Percentiles rank a stretch among this genome's conserved stretches.
These are phyloP conservation scores for Aspergillus piperis DNA, from an alignment of 2,329 filamentous ascomycete genomes.

Conservation along the genomic window DNA sequence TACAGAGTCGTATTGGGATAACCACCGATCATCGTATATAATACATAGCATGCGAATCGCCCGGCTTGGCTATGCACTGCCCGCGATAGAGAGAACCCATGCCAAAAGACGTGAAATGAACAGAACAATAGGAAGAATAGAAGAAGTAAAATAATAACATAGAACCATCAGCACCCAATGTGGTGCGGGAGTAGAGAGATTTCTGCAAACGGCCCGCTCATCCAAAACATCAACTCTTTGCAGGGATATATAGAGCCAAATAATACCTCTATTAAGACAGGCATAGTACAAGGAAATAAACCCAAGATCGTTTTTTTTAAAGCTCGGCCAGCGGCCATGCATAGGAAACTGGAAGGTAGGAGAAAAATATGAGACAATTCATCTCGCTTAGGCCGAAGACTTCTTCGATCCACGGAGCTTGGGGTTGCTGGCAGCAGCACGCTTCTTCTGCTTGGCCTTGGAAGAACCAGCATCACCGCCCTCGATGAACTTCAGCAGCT, in stretches of 20 bases:
- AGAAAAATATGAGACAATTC: not conserved
- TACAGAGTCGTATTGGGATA: constrained; percentile 30
- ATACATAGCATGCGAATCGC: constrained; percentile 35
- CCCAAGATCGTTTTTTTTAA: constrained; percentile 11
- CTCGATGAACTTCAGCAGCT: constrained; percentile 92
- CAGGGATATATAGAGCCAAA: constrained; percentile 25
- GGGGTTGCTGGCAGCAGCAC: constrained; percentile 44
- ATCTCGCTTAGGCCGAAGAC: constrained; percentile 31
- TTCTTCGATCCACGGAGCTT: constrained; percentile 48
- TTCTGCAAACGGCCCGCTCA: constrained; percentile 36
- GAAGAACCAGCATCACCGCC: constrained; percentile 55
- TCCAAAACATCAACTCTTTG: constrained; percentile 29
- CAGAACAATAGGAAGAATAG: constrained; percentile 18
- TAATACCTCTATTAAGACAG: constrained; percentile 33
- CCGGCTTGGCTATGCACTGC: constrained; percentile 35
- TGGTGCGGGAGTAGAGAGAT: constrained; percentile 39
- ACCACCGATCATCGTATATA: constrained; percentile 28
- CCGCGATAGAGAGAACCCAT: constrained; percentile 28
- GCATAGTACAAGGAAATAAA: constrained; percentile 24
- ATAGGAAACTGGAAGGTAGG: constrained; percentile 7
- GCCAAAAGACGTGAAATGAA: constrained; percentile 1
- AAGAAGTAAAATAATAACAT: constrained; percentile 18
- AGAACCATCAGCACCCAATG: constrained; percentile 12
- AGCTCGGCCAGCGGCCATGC: constrained; percentile 5
- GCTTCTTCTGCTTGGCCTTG: constrained; percentile 49